Evolutionary conservation across 1,284 basidiomycete species (phyloP).

Genomic region (Ganoderma lingzhi): DNA sequence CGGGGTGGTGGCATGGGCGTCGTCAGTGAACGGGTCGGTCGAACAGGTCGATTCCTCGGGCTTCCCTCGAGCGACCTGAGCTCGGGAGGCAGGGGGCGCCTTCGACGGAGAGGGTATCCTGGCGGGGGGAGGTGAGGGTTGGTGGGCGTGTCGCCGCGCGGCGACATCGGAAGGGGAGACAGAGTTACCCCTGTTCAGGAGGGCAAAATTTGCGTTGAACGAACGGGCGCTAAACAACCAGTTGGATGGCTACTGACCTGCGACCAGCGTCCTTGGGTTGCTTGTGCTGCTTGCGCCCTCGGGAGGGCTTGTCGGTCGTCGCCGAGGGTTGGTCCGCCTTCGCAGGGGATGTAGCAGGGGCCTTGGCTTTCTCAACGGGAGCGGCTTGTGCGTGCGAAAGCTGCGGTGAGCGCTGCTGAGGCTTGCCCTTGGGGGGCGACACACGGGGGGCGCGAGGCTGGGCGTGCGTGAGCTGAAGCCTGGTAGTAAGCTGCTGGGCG

Average conservation of each 20-base stretch:
- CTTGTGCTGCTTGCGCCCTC: conserved; percentile 45
- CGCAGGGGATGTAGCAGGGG: conserved; percentile 27
- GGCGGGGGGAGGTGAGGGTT: conserved; percentile 62
- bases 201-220: conserved; percentile 21
- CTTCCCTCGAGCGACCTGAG: conserved; percentile 32
- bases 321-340: conserved; percentile 30
- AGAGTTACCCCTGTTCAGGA: conserved; percentile 53
- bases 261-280: conserved; percentile 41
- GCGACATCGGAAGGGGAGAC: conserved; percentile 50
- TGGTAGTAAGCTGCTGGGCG: conserved; percentile 41
- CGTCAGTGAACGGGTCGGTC: conserved; percentile 68
- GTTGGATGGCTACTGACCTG: conserved; percentile 37
- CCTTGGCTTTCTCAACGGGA: conserved; percentile 44
- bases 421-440: conserved; percentile 41
- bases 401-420: conserved; percentile 41
- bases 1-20: conserved; percentile 33
- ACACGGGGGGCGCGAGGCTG: conserved; percentile 45
- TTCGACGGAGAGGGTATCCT: conserved; percentile 64
- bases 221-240: conserved; percentile 24
- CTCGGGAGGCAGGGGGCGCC: conserved; percentile 48
- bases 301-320: conserved; percentile 40
- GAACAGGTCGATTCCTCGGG: conserved; percentile 46
- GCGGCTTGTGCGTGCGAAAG: conserved; percentile 37
- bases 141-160: conserved; percentile 55
- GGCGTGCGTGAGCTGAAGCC: conserved; percentile 47